A percentile compares a stretch with the other conserved stretches of the same genome.
phyloP scores from a whole-genome alignment of 139 green algal species.

The Chloropicon primus region DNA sequence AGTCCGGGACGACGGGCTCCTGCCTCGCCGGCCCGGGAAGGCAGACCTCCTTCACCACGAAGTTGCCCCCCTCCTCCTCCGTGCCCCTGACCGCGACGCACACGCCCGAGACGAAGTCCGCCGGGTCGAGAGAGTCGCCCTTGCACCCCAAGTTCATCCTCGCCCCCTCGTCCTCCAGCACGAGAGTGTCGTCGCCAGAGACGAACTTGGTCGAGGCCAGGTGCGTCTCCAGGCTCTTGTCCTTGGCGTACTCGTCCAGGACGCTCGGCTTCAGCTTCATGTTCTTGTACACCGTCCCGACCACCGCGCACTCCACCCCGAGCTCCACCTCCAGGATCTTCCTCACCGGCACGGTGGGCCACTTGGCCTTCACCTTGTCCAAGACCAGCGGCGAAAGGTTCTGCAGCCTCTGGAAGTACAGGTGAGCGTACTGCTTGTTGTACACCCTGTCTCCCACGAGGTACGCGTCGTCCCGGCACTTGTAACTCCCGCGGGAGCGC shows the following conservation, averaged over 20 bases:
- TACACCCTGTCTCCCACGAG: slow-evolving; percentile 19
- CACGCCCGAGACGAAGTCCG: slow-evolving; percentile 25
- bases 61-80: slow-evolving; percentile 44
- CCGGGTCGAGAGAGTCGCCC: slow-evolving; percentile 49
- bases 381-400: slow-evolving; percentile 34
- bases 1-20: background rate
- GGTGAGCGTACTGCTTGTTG: slow-evolving; percentile 76
- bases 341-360: slow-evolving; percentile 51
- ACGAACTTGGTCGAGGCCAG: slow-evolving; percentile 44
- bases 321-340: slow-evolving; percentile 68
- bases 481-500: background rate
- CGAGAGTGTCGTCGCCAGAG: slow-evolving; percentile 52
- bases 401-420: slow-evolving; percentile 80
- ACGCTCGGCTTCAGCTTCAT: slow-evolving; percentile 90
- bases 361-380: slow-evolving; percentile 27
- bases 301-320: slow-evolving; percentile 47
- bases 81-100: slow-evolving; percentile 61
- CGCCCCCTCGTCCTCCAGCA: slow-evolving; percentile 88
- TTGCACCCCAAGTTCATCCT: slow-evolving; percentile 52
- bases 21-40: slow-evolving; percentile 1
- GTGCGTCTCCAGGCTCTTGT: slow-evolving; percentile 16
- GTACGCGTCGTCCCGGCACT: background rate
- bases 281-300: slow-evolving; percentile 95
- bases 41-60: slow-evolving; percentile 40
- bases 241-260: slow-evolving; percentile 86